phyloP scores from a whole-genome alignment of 176 grass and related monocot species.

The Avena sativa region DNA sequence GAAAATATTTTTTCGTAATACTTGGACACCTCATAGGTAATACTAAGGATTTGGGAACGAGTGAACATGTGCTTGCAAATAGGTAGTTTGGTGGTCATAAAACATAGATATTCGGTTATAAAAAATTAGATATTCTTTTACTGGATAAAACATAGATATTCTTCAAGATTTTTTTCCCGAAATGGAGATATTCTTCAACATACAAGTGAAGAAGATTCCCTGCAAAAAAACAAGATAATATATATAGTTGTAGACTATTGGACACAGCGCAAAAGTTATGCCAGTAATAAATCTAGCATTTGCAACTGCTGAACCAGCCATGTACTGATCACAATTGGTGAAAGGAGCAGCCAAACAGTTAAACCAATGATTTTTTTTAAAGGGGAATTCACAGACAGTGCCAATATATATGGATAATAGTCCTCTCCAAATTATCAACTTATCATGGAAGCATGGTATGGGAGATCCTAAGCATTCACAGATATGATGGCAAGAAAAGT shows the following conservation, averaged over 20 bases:
- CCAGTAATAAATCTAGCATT: not conserved
- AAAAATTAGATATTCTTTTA: not conserved
- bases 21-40: not conserved
- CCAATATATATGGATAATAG: not conserved
- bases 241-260: not conserved
- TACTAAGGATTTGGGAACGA: not conserved
- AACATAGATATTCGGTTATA: not conserved
- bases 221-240: not conserved
- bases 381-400: not conserved
- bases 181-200: not conserved
- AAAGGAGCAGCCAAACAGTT: slow-evolving; percentile 11
- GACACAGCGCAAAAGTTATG: not conserved
- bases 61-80: slow-evolving; percentile 1
- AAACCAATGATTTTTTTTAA: not conserved
- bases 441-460: not conserved
- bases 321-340: not conserved
- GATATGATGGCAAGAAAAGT: slow-evolving; percentile 33
- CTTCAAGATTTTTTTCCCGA: not conserved
- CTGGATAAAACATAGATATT: not conserved
- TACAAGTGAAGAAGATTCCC: not conserved
- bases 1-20: not conserved
- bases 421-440: not conserved
- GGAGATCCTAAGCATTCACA: not conserved
- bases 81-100: not conserved
- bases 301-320: slow-evolving; percentile 13